Conservation (phyloP, 208 protist genomes). For the Phytomonas sp. region DNA sequence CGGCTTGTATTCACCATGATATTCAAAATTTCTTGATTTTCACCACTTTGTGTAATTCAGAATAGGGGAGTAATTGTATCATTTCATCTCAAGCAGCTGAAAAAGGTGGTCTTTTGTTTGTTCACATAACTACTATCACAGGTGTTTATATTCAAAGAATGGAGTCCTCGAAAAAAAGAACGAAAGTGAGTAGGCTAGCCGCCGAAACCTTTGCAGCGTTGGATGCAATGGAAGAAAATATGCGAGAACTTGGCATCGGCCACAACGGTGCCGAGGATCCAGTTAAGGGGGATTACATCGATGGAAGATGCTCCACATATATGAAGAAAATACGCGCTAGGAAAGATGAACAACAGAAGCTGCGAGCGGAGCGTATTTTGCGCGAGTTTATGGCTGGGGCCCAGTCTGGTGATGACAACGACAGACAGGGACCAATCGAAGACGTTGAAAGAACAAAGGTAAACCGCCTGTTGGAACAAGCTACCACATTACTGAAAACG, state of each 20-base stretch:
- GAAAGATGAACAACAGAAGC: conserved; percentile 6
- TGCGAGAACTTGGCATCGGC: conserved; percentile 53
- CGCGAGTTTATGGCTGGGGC: neutral
- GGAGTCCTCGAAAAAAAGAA: neutral
- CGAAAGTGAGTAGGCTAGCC: conserved; percentile 9
- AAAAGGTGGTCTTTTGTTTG: neutral
- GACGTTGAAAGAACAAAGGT: neutral
- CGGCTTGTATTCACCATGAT: neutral
- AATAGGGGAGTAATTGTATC: neutral
- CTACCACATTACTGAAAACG: neutral
- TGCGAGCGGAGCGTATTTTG: conserved; percentile 17
- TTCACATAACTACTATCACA: neutral
- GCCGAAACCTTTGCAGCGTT: conserved; percentile 36
- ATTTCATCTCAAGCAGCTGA: neutral
- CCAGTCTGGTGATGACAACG: neutral
- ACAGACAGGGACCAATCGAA: neutral
- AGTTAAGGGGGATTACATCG: conserved; percentile 25
- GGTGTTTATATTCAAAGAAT: neutral
- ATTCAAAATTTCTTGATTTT: neutral
- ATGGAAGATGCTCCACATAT: conserved; percentile 27
- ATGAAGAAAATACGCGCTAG: neutral
- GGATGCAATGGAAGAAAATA: conserved; percentile 70
- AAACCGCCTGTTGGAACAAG: neutral
- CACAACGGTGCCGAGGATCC: conserved; percentile 12
- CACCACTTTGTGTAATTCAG: neutral